Conservation (phyloP, 192 early-diverging fungal genomes). For the Chytriomyces sp. region DNA sequence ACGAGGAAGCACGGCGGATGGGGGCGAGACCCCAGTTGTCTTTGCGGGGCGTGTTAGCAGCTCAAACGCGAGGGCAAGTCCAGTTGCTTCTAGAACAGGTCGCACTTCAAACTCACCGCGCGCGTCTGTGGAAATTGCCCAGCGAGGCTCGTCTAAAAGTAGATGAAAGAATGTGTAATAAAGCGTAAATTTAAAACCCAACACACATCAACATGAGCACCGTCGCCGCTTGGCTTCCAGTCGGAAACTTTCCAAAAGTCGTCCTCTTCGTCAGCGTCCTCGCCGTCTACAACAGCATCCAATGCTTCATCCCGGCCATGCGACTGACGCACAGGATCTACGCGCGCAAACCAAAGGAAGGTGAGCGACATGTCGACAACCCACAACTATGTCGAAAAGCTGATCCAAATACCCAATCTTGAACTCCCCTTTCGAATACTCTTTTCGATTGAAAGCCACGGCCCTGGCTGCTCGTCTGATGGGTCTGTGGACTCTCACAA, state of each 20-base stretch:
- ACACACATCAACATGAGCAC: not conserved
- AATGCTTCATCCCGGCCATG: slow-evolving; percentile 76
- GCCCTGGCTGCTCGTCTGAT: slow-evolving; percentile 80
- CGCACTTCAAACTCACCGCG: not conserved
- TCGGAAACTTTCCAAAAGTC: slow-evolving; percentile 61
- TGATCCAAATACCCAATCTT: not conserved
- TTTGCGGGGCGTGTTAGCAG: too few relatives aligned
- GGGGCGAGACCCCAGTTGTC: not conserved
- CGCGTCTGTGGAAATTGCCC: not conserved
- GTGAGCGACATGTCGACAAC: slow-evolving; percentile 32
- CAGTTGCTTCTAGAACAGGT: too few relatives aligned
- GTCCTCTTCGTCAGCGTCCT: slow-evolving; percentile 75
- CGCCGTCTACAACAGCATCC: slow-evolving; percentile 84
- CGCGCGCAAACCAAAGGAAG: slow-evolving; percentile 63
- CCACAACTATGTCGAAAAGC: not conserved
- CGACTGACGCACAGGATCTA: slow-evolving; percentile 81
- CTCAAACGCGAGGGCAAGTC: too few relatives aligned
- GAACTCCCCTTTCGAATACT: not conserved
- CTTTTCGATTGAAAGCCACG: slow-evolving; percentile 65
- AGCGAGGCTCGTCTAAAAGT: not conserved
- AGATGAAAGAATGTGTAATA: not conserved
- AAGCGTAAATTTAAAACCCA: not conserved
- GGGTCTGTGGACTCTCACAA: slow-evolving; percentile 87
- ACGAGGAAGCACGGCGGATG: not conserved
- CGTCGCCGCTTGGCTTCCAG: slow-evolving; percentile 28